A percentile compares a stretch with the other conserved stretches of the same genome.
phyloP scores from a whole-genome alignment of 306 rosid genomes.

The Glycine latifolia region DNA sequence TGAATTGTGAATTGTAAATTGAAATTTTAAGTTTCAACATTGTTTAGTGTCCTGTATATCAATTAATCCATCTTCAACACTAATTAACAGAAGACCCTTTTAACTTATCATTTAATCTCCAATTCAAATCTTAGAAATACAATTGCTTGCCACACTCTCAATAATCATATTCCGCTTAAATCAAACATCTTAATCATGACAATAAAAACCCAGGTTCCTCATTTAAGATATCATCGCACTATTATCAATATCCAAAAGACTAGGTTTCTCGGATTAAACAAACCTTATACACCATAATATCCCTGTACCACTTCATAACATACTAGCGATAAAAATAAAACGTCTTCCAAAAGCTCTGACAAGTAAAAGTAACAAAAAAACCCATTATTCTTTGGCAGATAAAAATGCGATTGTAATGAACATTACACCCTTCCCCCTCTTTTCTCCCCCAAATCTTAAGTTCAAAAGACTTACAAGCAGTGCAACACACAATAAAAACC shows the following conservation, averaged over 20 bases:
- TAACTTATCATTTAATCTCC: no score
- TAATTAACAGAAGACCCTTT: no score
- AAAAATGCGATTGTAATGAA: not conserved
- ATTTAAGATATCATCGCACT: not conserved
- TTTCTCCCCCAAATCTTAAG: conserved; percentile 8
- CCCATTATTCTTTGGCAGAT: not conserved
- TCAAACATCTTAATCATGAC: not conserved
- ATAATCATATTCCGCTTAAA: no score
- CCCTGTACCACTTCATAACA: conserved; percentile 10
- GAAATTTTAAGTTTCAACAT: no score
- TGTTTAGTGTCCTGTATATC: no score
- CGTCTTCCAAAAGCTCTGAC: not conserved
- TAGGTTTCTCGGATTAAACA: not conserved
- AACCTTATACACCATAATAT: not conserved
- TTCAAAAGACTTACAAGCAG: not conserved
- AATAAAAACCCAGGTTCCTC: no score
- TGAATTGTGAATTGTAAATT: no score
- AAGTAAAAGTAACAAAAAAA: not conserved
- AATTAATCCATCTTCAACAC: no score
- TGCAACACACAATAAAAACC: not conserved
- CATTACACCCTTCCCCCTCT: not conserved
- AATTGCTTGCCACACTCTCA: no score
- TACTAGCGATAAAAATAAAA: not conserved
- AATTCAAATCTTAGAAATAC: no score
- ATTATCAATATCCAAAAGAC: not conserved